A percentile compares a stretch with the other conserved stretches of the same genome.
phyloP scores from a whole-genome alignment of 2,329 filamentous ascomycete species.

The Aspergillus candidus region DNA sequence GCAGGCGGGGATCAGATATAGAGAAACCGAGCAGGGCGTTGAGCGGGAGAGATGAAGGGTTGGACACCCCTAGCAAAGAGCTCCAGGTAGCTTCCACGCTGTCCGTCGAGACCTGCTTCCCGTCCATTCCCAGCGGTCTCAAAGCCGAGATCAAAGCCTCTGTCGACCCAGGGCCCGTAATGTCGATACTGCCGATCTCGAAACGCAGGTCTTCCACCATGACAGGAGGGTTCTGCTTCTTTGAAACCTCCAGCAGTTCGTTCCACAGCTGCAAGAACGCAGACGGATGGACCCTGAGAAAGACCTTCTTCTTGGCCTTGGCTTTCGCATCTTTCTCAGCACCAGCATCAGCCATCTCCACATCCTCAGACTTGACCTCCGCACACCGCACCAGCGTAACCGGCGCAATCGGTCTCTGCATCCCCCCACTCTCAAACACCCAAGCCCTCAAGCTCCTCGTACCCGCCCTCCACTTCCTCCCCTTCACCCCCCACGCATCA shows the following conservation, averaged over 20 bases:
- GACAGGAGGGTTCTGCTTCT: constrained; percentile 56
- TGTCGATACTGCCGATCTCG: constrained; percentile 65
- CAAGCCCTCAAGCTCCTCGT: constrained; percentile 54
- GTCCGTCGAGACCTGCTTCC: constrained; percentile 15
- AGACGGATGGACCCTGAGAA: constrained; percentile 76
- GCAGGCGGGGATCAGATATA: constrained; percentile 71
- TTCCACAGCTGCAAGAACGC: constrained; percentile 62
- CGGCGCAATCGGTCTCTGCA: constrained; percentile 59
- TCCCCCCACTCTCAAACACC: constrained; percentile 51
- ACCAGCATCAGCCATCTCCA: constrained; percentile 31
- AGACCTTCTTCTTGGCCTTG: constrained; percentile 48
- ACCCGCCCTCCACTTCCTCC: constrained; percentile 65
- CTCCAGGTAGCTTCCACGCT: constrained; percentile 37
- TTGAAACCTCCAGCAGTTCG: constrained; percentile 53
- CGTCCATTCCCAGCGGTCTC: constrained; percentile 37
- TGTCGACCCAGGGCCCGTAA: constrained; percentile 68
- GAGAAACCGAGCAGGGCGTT: constrained; percentile 68
- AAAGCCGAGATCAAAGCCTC: constrained; percentile 69
- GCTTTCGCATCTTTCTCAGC: constrained; percentile 14
- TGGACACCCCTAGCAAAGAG: constrained; percentile 51
- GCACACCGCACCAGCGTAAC: constrained; percentile 71
- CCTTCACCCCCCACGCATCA: constrained; percentile 57
- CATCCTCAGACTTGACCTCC: constrained; percentile 23
- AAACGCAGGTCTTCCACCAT: constrained; percentile 62
- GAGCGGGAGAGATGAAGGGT: constrained; percentile 62